Percentiles rank a stretch among this genome's conserved stretches.
phyloP scores from a whole-genome alignment of 2,329 filamentous ascomycete species.

The Sphaerulina vaccinii region DNA sequence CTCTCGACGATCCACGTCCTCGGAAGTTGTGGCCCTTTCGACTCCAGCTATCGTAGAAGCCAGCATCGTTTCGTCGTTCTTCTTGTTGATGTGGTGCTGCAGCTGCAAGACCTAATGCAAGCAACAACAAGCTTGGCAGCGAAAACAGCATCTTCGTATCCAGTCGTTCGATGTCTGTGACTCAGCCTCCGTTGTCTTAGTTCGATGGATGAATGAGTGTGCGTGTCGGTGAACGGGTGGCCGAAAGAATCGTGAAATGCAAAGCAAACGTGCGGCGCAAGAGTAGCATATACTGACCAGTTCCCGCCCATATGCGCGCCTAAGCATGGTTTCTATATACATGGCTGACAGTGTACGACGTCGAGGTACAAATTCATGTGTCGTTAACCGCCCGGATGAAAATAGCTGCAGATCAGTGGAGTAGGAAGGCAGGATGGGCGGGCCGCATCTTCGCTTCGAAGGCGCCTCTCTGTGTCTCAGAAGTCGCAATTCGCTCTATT shows the following conservation, averaged over 20 bases:
- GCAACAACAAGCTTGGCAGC: slow-evolving; percentile 24
- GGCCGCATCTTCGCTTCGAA: neutral
- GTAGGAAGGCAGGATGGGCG: slow-evolving; percentile 3
- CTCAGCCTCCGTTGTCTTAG: neutral
- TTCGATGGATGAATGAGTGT: slow-evolving; percentile 13
- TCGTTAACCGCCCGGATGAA: slow-evolving; percentile 23
- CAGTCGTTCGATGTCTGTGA: slow-evolving; percentile 1
- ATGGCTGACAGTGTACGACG: slow-evolving; percentile 29
- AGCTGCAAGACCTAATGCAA: slow-evolving; percentile 19
- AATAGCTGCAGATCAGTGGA: slow-evolving; percentile 24
- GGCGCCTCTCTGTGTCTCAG: neutral
- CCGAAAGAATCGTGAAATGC: too few species aligned
- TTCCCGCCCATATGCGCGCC: slow-evolving; percentile 1
- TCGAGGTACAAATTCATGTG: slow-evolving; percentile 16
- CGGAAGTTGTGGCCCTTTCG: slow-evolving; percentile 20
- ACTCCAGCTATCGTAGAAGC: slow-evolving; percentile 13
- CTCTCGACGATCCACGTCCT: slow-evolving; percentile 10
- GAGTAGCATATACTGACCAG: slow-evolving; percentile 3
- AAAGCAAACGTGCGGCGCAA: slow-evolving; percentile 9
- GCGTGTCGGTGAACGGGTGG: slow-evolving; percentile 9
- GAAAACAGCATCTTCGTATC: slow-evolving; percentile 29
- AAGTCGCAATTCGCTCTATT: too few species aligned
- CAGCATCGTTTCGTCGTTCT: slow-evolving; percentile 23
- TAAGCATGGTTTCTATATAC: slow-evolving; percentile 32
- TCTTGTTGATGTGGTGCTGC: slow-evolving; percentile 23